Base-by-base conservation (phyloP, 495 filamentous ascomycete genomes). In the Talaromyces borbonicus region DNA sequence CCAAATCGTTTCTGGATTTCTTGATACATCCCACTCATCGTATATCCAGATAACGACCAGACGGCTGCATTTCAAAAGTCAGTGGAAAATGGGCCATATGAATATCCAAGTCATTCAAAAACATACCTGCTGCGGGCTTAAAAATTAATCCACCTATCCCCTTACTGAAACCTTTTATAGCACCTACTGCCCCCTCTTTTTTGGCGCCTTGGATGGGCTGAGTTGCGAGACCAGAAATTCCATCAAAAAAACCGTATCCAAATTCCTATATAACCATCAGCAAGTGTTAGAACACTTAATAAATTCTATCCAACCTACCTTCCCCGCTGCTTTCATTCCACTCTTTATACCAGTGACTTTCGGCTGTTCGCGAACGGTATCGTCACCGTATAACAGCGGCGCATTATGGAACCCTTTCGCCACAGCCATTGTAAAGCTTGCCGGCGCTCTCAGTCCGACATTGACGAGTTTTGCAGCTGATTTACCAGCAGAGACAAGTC, bases 401-500 rank as follows among this genome's bases (percentile, higher is more conserved):
- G 78, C 79, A 55, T 93, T 94, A 58, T 93, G 84, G 51, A 94
- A 93, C 7, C 88, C 88, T 59, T 81, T 84, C 0, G 88, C 79
- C 2, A 94, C 56, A 11, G 79, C 81, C 31, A 93, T 66, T 9
- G 85, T 81, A 47, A 92, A 77, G 50, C 93, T 87, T 65, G 88
- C 81, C 0, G 87, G 87, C 0, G 83, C 80, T 61, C 81, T 79
- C 43, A 90, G 61, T n/a, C 79, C 75, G 14, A 81, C 78, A 25
- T 72, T 73, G 4, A 89, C 74, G 36, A 92, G 83, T 29, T 83
- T 79, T 9, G 68, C 65, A 27, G 84, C 67, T 11, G 80, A 75
- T 51, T 78, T 85, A 19, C 79, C 73, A 5, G 80, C 80, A 19
- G 70, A 66, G 1, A 83, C 46, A 2, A 75, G 77, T 23, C 68